Base-by-base conservation (phyloP, 2,329 filamentous ascomycete species). In the Fusarium agapanthi region DNA sequence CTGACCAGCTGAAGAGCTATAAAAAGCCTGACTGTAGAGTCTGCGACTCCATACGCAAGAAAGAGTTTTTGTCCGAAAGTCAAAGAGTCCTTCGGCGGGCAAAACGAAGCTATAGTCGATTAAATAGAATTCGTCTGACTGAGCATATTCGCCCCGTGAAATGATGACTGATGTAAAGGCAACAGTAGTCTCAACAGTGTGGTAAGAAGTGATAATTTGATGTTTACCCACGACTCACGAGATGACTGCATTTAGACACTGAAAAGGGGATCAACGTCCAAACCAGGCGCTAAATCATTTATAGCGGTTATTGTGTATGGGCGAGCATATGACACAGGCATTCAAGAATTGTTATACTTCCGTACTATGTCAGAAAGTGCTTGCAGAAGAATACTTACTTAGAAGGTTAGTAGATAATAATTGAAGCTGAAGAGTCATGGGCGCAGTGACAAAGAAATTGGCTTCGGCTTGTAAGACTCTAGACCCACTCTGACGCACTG, bases 401-500 rank as follows among this genome's bases (percentile, higher is more conserved):
- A 34, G 32, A 34, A 34, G 15, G 32, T 65, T 24, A 64, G 26
- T 47, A 18, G 40, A 16, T 18, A 30, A 30, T 41, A 26, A 41
- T 35, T 24, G 37, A 30, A 45, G 44, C 22, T 61, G 37, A 24
- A 40, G n/a, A 44, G 37, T 11, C 15, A 37, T 54, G 24, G 24
- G 15, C 22, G 26, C 24, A 54, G 28, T 34, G 43, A 66, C 37
- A 65, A 38, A 57, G 37, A 48, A 65, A 40, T 34, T 34, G 28
- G 28, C 35, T 48, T 37, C 45, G 41, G 54, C 48, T 48, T 65
- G 24, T 53, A 47, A 61, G 48, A 67, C 45, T 48, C 56, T 43
- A 48, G 75, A 75, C 75, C 75, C 75, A 73, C 75, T 76, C 73
- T 77, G 75, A 77, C 71, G 73, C 75, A 77, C 62, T 72, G 61